These are phyloP conservation scores for Suillus cothurnatus DNA, from an alignment of 768 basidiomycete species.

Conservation along the genomic window DNA sequence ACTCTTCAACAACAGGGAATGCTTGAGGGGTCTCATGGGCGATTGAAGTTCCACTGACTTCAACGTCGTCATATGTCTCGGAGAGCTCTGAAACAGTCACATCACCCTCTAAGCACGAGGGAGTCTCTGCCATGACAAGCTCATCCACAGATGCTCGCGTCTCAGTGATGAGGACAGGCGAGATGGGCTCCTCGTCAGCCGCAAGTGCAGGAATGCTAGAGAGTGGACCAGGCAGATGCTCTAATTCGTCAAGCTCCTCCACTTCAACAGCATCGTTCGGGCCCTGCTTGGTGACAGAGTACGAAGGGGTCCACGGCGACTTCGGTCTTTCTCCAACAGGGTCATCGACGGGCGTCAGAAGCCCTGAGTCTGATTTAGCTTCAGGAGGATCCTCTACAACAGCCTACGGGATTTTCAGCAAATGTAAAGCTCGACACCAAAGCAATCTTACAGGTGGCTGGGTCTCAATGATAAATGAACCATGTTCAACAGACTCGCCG, in stretches of 20 bases:
- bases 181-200: background rate
- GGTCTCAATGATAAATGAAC: slow-evolving; percentile 13
- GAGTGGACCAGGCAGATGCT: slow-evolving; percentile 7
- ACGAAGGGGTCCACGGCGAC: slow-evolving; percentile 39
- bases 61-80: background rate
- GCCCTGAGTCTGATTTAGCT: background rate
- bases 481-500: slow-evolving; percentile 19
- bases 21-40: slow-evolving; percentile 8
- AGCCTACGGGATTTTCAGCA: background rate
- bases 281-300: slow-evolving; percentile 39
- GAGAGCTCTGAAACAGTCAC: background rate
- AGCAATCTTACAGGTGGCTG: background rate
- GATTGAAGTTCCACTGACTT: background rate
- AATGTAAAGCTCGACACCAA: background rate
- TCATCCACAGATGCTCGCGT: slow-evolving; percentile 3
- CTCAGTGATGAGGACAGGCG: slow-evolving; percentile 9
- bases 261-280: slow-evolving; percentile 10
- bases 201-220: background rate
- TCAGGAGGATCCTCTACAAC: background rate
- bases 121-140: slow-evolving; percentile 3
- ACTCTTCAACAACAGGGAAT: slow-evolving; percentile 20
- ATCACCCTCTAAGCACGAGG: background rate
- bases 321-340: slow-evolving; percentile 25
- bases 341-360: slow-evolving; percentile 8
- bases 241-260: slow-evolving; percentile 12